Evolutionary conservation across 140 eudicot genomes (phyloP), one percentile per base, ranked within the genome.

Genomic region (Senecio squalidus): DNA sequence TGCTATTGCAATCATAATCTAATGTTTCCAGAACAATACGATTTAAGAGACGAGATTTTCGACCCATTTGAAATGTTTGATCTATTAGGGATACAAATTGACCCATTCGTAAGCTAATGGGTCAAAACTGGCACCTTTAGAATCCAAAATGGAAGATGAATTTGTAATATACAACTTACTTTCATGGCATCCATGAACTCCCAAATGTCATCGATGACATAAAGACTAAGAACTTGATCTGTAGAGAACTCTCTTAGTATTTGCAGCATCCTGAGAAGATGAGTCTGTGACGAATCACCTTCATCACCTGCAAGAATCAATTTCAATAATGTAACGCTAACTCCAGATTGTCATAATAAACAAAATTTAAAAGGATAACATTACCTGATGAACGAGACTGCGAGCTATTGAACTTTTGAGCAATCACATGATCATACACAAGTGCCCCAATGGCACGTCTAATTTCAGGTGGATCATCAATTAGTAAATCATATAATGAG

Each of bases 161-260:
- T 5, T 22, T 41, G 56, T 3, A 34, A 64, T 38, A 53, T 9
- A 60, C 55, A 21, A 54, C 94, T 51, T 81, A 83, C 98, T 63
- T 82, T 93, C 99, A 93, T 93, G 59, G 99, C 99, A 67, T 70
- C 84, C 99, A 93, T 93, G 82, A 75, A 93, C 73, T 93, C 99
- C 99, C 99, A 93, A 24, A 88, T 80, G 77, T 93, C 99, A 73
- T 93, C 99, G 52, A 93, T 93, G 78, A 93, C 96, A 48, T 93
- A 93, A 14, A 70, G 77, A 54, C 92, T 82, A 39, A 93, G 70
- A 16, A 82, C 82, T 61, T 82, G 93, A 70, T 87, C 98, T 30
- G 86, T 70, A 44, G 95, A 80, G 62, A 92, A 92, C 74, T 92
- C 98, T 82, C 90, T 78, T 24, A 92, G 75, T 69, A 92, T 92